Conservation (phyloP, 2,329 filamentous ascomycete genomes). For the Meredithiella fracta region DNA sequence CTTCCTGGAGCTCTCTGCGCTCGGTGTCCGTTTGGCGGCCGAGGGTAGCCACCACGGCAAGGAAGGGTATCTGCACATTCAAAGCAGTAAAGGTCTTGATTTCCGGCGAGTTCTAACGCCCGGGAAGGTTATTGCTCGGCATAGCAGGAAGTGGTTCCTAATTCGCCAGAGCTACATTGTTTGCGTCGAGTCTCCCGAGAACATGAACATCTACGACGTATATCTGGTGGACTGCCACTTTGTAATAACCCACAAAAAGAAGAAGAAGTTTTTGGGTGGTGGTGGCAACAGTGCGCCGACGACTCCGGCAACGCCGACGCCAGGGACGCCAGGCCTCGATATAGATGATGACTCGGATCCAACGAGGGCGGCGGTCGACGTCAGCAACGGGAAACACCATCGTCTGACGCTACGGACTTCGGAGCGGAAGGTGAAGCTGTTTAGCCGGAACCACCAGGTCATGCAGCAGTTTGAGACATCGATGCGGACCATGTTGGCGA, state of each 20-base stretch:
- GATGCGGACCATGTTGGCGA: conserved; percentile 67
- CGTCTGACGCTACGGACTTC: conserved; percentile 77
- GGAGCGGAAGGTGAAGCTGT: conserved; percentile 78
- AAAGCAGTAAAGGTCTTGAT: conserved; percentile 76
- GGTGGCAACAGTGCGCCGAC: conserved; percentile 18
- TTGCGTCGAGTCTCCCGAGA: conserved; percentile 94
- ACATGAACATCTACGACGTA: conserved; percentile 97
- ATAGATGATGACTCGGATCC: conserved; percentile 13
- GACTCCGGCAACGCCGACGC: conserved; percentile 8
- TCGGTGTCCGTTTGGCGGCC: conserved; percentile 82
- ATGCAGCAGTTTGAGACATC: conserved; percentile 88
- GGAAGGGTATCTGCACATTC: conserved; percentile 84
- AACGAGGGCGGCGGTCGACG: conserved; percentile 4
- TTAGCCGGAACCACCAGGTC: conserved; percentile 79
- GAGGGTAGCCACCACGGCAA: conserved; percentile 97
- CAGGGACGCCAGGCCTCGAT: background rate
- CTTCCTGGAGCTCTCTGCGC: conserved; percentile 83
- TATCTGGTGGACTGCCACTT: conserved; percentile 92
- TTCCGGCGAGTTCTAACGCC: conserved; percentile 69
- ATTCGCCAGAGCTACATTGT: conserved; percentile 97
- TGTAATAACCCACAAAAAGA: conserved; percentile 58
- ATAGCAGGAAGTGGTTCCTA: conserved; percentile 91
- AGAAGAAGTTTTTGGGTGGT: conserved; percentile 32
- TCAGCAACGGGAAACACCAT: conserved; percentile 47
- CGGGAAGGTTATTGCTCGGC: conserved; percentile 59